Evolutionary conservation across 1,284 basidiomycete genomes (phyloP), one percentile per base, ranked within the genome.

Genomic region (Chalciporus sp.): DNA sequence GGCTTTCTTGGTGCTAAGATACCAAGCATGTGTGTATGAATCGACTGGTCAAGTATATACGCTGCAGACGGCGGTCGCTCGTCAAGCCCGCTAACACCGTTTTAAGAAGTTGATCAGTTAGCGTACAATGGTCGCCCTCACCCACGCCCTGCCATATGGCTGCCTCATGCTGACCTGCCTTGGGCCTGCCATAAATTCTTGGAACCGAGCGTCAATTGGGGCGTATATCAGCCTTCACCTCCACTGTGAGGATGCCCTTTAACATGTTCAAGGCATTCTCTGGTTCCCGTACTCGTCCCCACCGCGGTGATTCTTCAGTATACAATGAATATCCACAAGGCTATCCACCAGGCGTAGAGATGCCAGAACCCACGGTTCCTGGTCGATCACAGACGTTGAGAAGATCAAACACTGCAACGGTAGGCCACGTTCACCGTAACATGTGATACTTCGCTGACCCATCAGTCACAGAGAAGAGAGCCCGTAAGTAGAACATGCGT

Each of bases 251-350:
- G 49, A 69, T 73, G 71, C 68, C 68, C 58, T 73, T 69, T 54
- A 73, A 72, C 58, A 69, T 69, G 71, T 73, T 69, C 62, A 69
- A 72, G 58, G 69, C 62, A 57, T 70, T 73, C 47, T 55, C 68
- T 52, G 58, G 69, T 55, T 70, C 69, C 51, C 71, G 67, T 66
- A 73, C 57, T 59, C 70, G 71, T 35, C 33, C 45, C 23, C 58
- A 69, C 46, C 68, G 59, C 45, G 62, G 56, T 28, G 68, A 71
- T 55, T 49, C 58, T 27, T 40, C 56, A 47, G 53, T 61, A 48
- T 73, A 71, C 20, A 28, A 49, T 7, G 64, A 69, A 35, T 70
- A 65, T 56, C 63, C 62, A 41, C 69, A 69, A 23, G 71, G 61
- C 10, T 72, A 72, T 56, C 66, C 66, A 11, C 59, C 69, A 17